Evolutionary conservation across 2,329 filamentous ascomycete genomes (phyloP).

Genomic region (Fusarium pseudoanthophilum): DNA sequence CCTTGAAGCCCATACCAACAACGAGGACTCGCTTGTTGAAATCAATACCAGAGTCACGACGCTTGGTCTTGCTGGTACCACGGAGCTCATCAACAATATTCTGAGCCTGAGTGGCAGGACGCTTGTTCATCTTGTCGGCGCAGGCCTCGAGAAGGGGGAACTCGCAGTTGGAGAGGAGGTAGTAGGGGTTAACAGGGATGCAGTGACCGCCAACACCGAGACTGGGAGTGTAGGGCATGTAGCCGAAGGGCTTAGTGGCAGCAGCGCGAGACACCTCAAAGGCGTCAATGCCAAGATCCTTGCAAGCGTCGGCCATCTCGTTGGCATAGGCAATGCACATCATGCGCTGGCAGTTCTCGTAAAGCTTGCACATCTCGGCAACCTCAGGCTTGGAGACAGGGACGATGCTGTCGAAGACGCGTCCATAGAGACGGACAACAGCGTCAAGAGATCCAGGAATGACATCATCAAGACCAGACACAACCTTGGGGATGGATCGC

Average conservation of each 20-base stretch:
- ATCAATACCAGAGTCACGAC: conserved; percentile 19
- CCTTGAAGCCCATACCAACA: conserved; percentile 39
- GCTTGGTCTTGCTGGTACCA: neutral
- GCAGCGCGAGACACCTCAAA: conserved; percentile 61
- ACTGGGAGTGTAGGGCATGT: conserved; percentile 58
- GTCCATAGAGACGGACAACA: conserved; percentile 56
- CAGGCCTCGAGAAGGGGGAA: conserved; percentile 59
- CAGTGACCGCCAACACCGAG: conserved; percentile 66
- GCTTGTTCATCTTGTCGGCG: conserved; percentile 54
- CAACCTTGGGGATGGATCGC: conserved; percentile 61
- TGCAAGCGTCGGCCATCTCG: conserved; percentile 65
- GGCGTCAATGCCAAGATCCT: conserved; percentile 56
- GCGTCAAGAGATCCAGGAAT: conserved; percentile 55
- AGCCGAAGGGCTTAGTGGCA: conserved; percentile 63
- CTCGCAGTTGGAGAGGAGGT: conserved; percentile 58
- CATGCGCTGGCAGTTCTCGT: conserved; percentile 67
- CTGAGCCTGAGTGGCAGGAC: conserved; percentile 46
- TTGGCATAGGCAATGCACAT: conserved; percentile 64
- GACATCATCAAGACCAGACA: conserved; percentile 61
- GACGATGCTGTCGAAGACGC: conserved; percentile 58
- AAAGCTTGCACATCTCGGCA: conserved; percentile 67
- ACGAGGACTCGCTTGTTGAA: conserved; percentile 28
- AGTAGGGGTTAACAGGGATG: conserved; percentile 65
- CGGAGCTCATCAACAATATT: conserved; percentile 1
- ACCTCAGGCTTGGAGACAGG: conserved; percentile 62